Conservation (phyloP, 192 early-diverging fungal species). For the Coemansia sp. region DNA sequence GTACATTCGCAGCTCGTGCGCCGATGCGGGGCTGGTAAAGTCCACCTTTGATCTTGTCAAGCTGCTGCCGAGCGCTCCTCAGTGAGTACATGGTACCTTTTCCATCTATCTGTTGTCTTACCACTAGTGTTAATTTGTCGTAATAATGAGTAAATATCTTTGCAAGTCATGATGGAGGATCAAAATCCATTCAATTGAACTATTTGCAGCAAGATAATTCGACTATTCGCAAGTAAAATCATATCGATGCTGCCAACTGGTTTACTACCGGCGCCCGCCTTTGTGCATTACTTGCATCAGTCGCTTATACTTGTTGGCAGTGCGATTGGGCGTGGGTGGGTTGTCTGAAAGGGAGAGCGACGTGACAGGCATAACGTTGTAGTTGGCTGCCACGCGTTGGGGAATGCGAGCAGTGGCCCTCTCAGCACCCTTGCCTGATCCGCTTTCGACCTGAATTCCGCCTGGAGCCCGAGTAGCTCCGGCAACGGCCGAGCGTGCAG, state of each 20-base stretch:
- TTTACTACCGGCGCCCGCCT: constrained; percentile 19
- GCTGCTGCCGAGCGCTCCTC: constrained; percentile 43
- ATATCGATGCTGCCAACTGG: not conserved
- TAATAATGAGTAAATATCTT: not conserved
- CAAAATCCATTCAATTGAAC: not conserved
- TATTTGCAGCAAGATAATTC: not conserved
- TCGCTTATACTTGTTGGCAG: constrained; percentile 26
- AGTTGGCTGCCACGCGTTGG: constrained; percentile 38
- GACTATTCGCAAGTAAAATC: not conserved
- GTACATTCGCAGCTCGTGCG: constrained; percentile 49
- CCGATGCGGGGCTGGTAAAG: constrained; percentile 44
- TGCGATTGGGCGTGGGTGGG: constrained; percentile 11
- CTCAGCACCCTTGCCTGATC: constrained; percentile 28
- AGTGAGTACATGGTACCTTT: constrained; percentile 7
- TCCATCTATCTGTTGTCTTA: not conserved
- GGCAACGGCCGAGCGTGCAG: not conserved
- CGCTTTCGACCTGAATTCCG: constrained; percentile 28
- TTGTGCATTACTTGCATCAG: constrained; percentile 44
- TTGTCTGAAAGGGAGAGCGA: constrained; percentile 14
- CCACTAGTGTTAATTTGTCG: not conserved
- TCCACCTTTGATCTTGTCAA: constrained; percentile 53
- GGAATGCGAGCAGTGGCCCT: constrained; percentile 43
- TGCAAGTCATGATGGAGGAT: not conserved
- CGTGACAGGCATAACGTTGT: constrained; percentile 50
- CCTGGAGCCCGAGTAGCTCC: constrained; percentile 14